Conservation (phyloP, 2,329 filamentous ascomycete species). For the Colletotrichum gigasporum region DNA sequence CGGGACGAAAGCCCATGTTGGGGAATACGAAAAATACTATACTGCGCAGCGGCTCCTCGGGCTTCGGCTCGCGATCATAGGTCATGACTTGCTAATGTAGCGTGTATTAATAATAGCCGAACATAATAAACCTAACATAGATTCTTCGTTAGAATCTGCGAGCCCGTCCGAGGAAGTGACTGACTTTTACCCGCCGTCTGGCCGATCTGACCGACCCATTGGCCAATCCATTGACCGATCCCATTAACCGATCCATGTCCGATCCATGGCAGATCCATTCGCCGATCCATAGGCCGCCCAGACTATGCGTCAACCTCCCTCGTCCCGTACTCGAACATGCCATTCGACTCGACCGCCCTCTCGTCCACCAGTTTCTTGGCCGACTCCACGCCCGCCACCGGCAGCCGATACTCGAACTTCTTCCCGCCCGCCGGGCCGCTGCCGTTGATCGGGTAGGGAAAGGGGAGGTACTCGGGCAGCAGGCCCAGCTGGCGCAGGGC, state of each 20-base stretch:
- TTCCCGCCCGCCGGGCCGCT: slow-evolving; percentile 16
- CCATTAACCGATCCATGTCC: too few species aligned
- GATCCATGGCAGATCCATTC: too few species aligned
- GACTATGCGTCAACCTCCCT: slow-evolving; percentile 22
- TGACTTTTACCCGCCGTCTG: neutral
- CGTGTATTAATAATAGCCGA: neutral
- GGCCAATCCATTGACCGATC: too few species aligned
- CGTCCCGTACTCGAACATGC: slow-evolving; percentile 37
- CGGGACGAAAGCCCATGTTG: too few species aligned
- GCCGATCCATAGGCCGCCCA: neutral
- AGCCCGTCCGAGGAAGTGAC: neutral
- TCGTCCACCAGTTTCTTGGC: slow-evolving; percentile 43
- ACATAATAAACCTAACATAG: neutral
- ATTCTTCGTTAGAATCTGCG: slow-evolving; percentile 10
- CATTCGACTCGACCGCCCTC: slow-evolving; percentile 42
- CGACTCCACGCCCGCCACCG: slow-evolving; percentile 43
- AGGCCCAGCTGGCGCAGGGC: slow-evolving; percentile 68
- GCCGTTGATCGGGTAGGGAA: slow-evolving; percentile 49
- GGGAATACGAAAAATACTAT: too few species aligned
- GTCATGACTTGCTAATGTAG: slow-evolving; percentile 3
- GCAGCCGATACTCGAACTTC: slow-evolving; percentile 42
- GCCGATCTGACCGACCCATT: too few species aligned
- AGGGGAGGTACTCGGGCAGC: slow-evolving; percentile 68
- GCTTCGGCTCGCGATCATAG: neutral
- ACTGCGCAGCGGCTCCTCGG: too few species aligned